Evolutionary conservation across 139 green algal genomes (phyloP).

Genomic region (Mesostigma viride): DNA sequence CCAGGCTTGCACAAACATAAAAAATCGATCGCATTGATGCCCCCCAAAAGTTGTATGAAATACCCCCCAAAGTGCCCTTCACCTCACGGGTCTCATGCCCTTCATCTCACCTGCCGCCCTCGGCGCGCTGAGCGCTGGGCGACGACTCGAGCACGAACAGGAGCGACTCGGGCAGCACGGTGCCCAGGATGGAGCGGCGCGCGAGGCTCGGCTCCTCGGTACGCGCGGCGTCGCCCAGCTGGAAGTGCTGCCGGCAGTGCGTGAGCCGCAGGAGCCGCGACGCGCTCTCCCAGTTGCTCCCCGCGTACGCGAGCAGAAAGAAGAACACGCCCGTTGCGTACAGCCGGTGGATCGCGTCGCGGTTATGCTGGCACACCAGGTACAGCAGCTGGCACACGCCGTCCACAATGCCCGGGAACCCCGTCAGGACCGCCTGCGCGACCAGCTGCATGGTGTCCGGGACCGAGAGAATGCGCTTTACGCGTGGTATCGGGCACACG

Average conservation of each 20-base stretch:
- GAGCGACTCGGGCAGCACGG: conserved; percentile 75
- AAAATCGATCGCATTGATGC: no score
- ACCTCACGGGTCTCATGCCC: no score
- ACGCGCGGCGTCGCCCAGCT: not conserved
- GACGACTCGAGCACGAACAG: conserved; percentile 65
- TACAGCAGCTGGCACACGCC: conserved; percentile 48
- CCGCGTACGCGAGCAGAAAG: conserved; percentile 75
- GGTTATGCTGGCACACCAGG: conserved; percentile 47
- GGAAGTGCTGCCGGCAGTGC: not conserved
- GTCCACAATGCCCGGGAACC: conserved; percentile 64
- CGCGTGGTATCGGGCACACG: conserved; percentile 62
- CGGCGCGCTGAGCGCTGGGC: not conserved
- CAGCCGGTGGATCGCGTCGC: conserved; percentile 44
- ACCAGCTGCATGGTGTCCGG: no score
- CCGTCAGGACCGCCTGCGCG: conserved; percentile 66
- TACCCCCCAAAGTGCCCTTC: no score
- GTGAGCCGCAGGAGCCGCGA: conserved; percentile 36
- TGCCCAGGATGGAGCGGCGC: conserved; percentile 63
- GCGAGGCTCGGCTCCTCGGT: conserved; percentile 40
- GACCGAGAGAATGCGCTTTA: conserved; percentile 53
- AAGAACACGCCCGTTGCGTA: conserved; percentile 77
- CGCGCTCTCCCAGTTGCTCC: conserved; percentile 63
- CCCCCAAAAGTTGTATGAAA: no score
- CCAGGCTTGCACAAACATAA: no score
- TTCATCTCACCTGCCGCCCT: no score